Base-by-base conservation (phyloP, 345 rosid genomes). In the Pugionium cornutum region DNA sequence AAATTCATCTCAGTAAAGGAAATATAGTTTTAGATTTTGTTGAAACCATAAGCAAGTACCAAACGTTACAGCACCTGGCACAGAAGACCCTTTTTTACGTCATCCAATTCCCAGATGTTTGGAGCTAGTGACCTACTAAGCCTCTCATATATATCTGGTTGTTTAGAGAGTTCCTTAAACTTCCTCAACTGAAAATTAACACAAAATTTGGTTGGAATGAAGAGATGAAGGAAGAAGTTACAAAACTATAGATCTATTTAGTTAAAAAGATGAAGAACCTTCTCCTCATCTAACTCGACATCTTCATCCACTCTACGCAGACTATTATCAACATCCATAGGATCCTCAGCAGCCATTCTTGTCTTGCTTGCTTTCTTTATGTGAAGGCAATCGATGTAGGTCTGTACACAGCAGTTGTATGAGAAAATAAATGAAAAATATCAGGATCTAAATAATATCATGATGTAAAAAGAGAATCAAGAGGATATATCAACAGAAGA, bases 51-150 rank as follows among this genome's bases (percentile, higher is more conserved):
- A 30, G 32, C 2, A 34, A 28, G 7, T 27, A 64, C 31, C 25
- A 29, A 9, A 47, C 8, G 27, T 7, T 29, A 48, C 31, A 11
- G 8, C 61, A 94, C 99, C 92, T 94, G 96, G 73, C 96, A 94
- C 37, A 90, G 88, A 55, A 94, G 96, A 64, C 95, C 99, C 74
- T 83, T 90, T 81, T 90, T 88, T 33, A 85, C 95, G 75, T 94
- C 97, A 80, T 90, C 99, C 58, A 88, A 78, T 86, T 90, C 97
- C 97, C 92, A 88, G 56, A 90, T 90, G 58, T 90, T 90, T 9
- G 89, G 97, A 57, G 97, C 99, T 72, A 94, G 70, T 25, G 99
- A 90, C 66, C 85, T 85, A 26, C 91, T 87, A 66, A 90, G 76
- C 68, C 78, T 86, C 75, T 88, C 99, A 67, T 86, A 88, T 67